A percentile compares a stretch with the other conserved stretches of the same genome.
Evolutionary conservation across 495 filamentous ascomycete genomes (phyloP).

Genomic region (Entonaema liquescens): DNA sequence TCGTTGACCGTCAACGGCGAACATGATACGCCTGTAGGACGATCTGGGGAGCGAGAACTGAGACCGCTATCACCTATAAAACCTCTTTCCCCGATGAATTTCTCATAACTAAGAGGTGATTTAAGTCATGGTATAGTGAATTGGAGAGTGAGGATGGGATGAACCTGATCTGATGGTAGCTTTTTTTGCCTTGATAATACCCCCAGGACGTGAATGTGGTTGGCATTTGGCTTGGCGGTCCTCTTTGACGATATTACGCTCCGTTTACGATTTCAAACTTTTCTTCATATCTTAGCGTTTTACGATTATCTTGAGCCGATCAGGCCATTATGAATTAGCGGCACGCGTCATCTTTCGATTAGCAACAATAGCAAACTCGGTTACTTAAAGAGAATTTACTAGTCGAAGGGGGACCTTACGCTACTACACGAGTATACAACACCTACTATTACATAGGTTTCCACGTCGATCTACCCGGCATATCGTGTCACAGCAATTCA

Average conservation of each 20-base stretch:
- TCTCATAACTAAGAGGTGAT: constrained; percentile 43
- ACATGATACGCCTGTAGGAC: constrained; percentile 48
- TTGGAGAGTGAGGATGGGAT: constrained; percentile 18
- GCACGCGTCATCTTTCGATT: background rate
- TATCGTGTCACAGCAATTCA: background rate
- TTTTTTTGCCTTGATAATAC: constrained; percentile 43
- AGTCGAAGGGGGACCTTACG: background rate
- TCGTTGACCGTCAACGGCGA: constrained; percentile 55
- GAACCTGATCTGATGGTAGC: constrained; percentile 30
- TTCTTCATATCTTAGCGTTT: constrained; percentile 30
- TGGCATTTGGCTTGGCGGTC: constrained; percentile 34
- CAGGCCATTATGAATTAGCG: constrained; percentile 1
- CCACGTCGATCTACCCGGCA: background rate
- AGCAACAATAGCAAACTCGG: background rate
- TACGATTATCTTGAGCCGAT: constrained; percentile 6
- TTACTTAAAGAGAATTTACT: constrained; percentile 3
- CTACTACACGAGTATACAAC: background rate
- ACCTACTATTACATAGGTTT: background rate
- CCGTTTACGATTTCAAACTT: constrained; percentile 34
- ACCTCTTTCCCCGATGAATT: constrained; percentile 75
- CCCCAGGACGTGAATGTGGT: constrained; percentile 31
- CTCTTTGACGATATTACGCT: constrained; percentile 40
- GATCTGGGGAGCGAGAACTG: constrained; percentile 53
- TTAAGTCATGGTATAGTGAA: constrained; percentile 5
- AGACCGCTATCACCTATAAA: constrained; percentile 72